phyloP scores from a whole-genome alignment of 2,329 filamentous ascomycete species.

The Curvularia eragrostidis region DNA sequence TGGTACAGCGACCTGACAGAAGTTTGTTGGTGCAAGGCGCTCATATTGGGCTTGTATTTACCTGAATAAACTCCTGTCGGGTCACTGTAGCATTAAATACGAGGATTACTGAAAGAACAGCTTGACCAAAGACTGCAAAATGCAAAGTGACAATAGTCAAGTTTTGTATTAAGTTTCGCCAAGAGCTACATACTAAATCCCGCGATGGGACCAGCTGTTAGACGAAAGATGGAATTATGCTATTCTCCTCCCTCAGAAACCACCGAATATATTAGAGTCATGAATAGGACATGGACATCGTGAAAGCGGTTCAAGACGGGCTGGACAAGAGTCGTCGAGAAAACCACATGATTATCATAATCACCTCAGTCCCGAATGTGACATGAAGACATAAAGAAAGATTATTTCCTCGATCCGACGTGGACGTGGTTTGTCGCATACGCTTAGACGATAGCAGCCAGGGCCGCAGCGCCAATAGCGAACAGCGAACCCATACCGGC shows the following conservation, averaged over 20 bases:
- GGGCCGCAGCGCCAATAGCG: slow-evolving; percentile 30
- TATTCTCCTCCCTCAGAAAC: slow-evolving; percentile 15
- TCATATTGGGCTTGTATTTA: too few relatives aligned
- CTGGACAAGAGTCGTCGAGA: slow-evolving; percentile 8
- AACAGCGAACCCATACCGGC: slow-evolving; percentile 30
- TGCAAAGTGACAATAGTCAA: slow-evolving; percentile 1
- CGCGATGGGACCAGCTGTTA: slow-evolving; percentile 20
- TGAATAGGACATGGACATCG: slow-evolving; percentile 4
- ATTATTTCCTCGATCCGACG: slow-evolving; percentile 2
- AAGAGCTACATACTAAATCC: slow-evolving; percentile 24
- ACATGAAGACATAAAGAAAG: background rate
- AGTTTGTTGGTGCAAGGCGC: too few relatives aligned
- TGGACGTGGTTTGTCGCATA: background rate
- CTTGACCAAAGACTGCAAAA: background rate
- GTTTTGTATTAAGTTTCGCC: slow-evolving; percentile 26
- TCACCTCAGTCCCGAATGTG: slow-evolving; percentile 11
- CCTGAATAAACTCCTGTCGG: too few relatives aligned
- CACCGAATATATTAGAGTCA: slow-evolving; percentile 18
- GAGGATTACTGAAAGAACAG: background rate
- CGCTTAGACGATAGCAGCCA: slow-evolving; percentile 29
- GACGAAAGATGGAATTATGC: slow-evolving; percentile 14
- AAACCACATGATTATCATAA: slow-evolving; percentile 18
- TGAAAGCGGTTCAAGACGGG: slow-evolving; percentile 13
- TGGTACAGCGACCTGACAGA: too few relatives aligned
- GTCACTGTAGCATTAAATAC: too few relatives aligned